These are phyloP conservation scores for Colletotrichum chrysophilum DNA, from an alignment of 2,329 filamentous ascomycete genomes.

Conservation along the genomic window DNA sequence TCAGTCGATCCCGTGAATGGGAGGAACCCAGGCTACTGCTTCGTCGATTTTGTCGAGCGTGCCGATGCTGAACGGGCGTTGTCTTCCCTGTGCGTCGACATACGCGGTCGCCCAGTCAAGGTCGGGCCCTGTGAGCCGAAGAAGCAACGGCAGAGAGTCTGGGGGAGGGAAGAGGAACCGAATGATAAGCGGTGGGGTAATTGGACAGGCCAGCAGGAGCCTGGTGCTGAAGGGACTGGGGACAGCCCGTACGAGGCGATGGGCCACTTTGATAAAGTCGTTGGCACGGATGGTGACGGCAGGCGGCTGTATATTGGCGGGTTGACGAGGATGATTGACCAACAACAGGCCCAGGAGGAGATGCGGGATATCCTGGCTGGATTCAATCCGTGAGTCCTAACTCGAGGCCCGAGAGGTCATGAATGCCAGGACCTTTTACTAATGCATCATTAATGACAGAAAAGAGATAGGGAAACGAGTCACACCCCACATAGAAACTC, in stretches of 20 bases:
- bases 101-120: slow-evolving; percentile 65
- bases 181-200: slow-evolving; percentile 49
- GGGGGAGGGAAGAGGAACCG: slow-evolving; percentile 25
- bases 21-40: slow-evolving; percentile 77
- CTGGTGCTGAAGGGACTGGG: slow-evolving; percentile 8
- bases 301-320: slow-evolving; percentile 57
- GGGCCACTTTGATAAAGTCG: slow-evolving; percentile 35
- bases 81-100: slow-evolving; percentile 54
- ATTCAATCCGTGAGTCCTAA: slow-evolving; percentile 44
- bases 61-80: slow-evolving; percentile 65
- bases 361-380: slow-evolving; percentile 51
- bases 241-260: slow-evolving; percentile 32
- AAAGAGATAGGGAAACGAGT: slow-evolving; percentile 53
- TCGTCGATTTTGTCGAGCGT: slow-evolving; percentile 67
- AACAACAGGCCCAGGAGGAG: slow-evolving; percentile 50
- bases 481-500: slow-evolving; percentile 62
- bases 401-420: rapidly evolving
- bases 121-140: slow-evolving; percentile 70
- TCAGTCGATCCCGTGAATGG: slow-evolving; percentile 71
- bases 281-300: slow-evolving; percentile 32
- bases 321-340: slow-evolving; percentile 52
- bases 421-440: background rate
- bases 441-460: slow-evolving; percentile 24
- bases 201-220: slow-evolving; percentile 36
- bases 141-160: slow-evolving; percentile 26